Percentiles rank a stretch among this genome's conserved stretches.
phyloP scores from a whole-genome alignment of 495 filamentous ascomycete genomes.

The Neurospora sp. region DNA sequence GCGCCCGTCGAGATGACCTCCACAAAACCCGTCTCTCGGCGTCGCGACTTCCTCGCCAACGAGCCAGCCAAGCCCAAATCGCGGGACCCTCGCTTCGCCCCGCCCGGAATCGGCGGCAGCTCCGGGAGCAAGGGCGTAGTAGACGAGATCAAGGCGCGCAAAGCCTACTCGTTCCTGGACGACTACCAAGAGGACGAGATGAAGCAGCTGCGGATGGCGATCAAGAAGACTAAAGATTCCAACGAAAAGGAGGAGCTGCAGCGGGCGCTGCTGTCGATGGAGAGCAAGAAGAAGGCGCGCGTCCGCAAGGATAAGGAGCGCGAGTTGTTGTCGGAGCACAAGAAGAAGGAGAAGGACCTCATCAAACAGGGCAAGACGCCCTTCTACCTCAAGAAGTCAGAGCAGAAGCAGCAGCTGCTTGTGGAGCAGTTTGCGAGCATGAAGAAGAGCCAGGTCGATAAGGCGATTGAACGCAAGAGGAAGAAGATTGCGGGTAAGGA shows the following conservation, averaged over 20 bases:
- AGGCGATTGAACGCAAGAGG: slow-evolving; percentile 66
- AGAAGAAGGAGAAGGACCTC: slow-evolving; percentile 70
- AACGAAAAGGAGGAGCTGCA: slow-evolving; percentile 55
- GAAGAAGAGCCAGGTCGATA: slow-evolving; percentile 71
- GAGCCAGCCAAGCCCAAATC: slow-evolving; percentile 37
- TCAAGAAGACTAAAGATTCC: slow-evolving; percentile 57
- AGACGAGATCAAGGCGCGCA: slow-evolving; percentile 46
- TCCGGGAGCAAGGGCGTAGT: slow-evolving; percentile 20
- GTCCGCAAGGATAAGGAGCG: slow-evolving; percentile 54
- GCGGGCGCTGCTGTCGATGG: slow-evolving; percentile 53
- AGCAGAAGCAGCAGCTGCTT: slow-evolving; percentile 76
- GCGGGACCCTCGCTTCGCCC: slow-evolving; percentile 77
- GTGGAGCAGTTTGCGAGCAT: slow-evolving; percentile 69
- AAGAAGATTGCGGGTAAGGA: slow-evolving; percentile 79
- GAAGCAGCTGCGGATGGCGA: slow-evolving; percentile 52
- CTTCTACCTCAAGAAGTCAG: slow-evolving; percentile 82
- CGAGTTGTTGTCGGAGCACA: slow-evolving; percentile 59
- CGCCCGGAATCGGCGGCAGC: slow-evolving; percentile 38
- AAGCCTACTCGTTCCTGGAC: slow-evolving; percentile 76
- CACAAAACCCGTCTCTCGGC: slow-evolving; percentile 72
- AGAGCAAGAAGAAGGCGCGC: slow-evolving; percentile 59
- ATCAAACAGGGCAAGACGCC: slow-evolving; percentile 84
- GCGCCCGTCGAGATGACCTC: slow-evolving; percentile 72
- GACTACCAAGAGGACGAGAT: slow-evolving; percentile 76
- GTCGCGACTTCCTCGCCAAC: slow-evolving; percentile 55